Evolutionary conservation across 805 yeast species (phyloP).

Genomic region (Ogataea glucozyma): DNA sequence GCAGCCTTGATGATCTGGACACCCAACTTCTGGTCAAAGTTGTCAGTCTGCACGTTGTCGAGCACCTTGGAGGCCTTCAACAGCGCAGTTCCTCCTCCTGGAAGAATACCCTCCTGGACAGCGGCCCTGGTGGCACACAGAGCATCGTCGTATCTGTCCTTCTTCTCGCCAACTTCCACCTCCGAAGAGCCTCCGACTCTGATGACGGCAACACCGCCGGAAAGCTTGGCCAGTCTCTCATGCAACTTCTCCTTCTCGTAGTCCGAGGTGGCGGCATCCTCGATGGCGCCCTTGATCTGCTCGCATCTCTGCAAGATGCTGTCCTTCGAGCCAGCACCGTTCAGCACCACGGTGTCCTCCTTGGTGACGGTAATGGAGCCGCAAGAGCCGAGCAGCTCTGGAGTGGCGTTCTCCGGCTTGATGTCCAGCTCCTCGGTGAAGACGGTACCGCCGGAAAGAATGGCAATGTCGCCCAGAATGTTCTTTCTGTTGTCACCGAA

Average conservation of each 20-base stretch:
- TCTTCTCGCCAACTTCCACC: constrained; percentile 98
- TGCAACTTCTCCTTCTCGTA: constrained; percentile 96
- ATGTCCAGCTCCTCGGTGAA: constrained; percentile 92
- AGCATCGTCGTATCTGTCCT: constrained; percentile 98
- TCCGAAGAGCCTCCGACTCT: constrained; percentile 97
- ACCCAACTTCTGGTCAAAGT: constrained; percentile 97
- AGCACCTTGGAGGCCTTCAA: constrained; percentile 84
- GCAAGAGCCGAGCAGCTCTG: constrained; percentile 86
- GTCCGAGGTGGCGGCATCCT: constrained; percentile 73
- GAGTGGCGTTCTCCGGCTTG: constrained; percentile 92
- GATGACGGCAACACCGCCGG: constrained; percentile 98
- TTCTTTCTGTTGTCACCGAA: constrained; percentile 98
- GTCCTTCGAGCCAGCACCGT: constrained; percentile 88
- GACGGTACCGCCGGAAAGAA: constrained; percentile 89
- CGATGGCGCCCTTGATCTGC: constrained; percentile 83
- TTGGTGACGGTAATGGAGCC: constrained; percentile 91
- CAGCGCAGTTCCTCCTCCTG: constrained; percentile 99
- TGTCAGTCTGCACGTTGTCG: constrained; percentile 68
- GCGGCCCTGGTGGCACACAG: constrained; percentile 99
- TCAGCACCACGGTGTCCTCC: constrained; percentile 91
- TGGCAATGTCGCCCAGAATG: constrained; percentile 93
- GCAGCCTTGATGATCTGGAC: constrained; percentile 91
- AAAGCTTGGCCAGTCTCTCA: constrained; percentile 94
- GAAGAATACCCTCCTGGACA: constrained; percentile 96
- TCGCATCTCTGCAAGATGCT: constrained; percentile 83